phyloP scores from a whole-genome alignment of 257 asterid genomes.

The Nicotiana obtusifolia region DNA sequence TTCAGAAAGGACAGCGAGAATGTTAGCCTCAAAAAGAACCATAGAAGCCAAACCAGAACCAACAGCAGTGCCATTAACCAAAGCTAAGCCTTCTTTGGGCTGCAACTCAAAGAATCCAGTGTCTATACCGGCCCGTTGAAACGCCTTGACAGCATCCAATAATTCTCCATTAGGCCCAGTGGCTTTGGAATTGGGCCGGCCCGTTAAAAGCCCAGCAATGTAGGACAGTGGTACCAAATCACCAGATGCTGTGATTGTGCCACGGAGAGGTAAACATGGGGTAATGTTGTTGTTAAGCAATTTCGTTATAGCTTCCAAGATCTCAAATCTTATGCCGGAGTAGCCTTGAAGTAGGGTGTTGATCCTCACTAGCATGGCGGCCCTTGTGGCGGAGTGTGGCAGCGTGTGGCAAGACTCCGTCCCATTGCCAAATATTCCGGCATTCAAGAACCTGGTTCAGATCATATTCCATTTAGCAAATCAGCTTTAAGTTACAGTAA shows the following conservation, averaged over 20 bases:
- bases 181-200: conserved; percentile 24
- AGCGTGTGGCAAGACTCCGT: conserved; percentile 19
- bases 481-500: not conserved
- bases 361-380: conserved; percentile 29
- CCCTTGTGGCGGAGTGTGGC: conserved; percentile 24
- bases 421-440: conserved; percentile 25
- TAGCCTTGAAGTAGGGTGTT: conserved; percentile 30
- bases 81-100: conserved; percentile 29
- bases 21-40: conserved; percentile 24
- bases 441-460: conserved; percentile 27
- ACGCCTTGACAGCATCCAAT: conserved; percentile 15
- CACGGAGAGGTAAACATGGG: conserved; percentile 29
- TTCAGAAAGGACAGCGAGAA: conserved; percentile 21
- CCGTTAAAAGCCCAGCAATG: conserved; percentile 23
- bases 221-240: conserved; percentile 27
- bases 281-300: conserved; percentile 23
- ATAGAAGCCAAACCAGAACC: conserved; percentile 28
- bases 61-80: conserved; percentile 29
- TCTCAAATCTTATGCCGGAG: conserved; percentile 30
- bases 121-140: conserved; percentile 13
- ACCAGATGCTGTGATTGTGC: conserved; percentile 28
- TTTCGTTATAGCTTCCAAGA: conserved; percentile 26
- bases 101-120: conserved; percentile 24
- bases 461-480: not conserved
- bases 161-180: conserved; percentile 19